Conservation (phyloP, 805 yeast genomes). For the Candida orba region DNA sequence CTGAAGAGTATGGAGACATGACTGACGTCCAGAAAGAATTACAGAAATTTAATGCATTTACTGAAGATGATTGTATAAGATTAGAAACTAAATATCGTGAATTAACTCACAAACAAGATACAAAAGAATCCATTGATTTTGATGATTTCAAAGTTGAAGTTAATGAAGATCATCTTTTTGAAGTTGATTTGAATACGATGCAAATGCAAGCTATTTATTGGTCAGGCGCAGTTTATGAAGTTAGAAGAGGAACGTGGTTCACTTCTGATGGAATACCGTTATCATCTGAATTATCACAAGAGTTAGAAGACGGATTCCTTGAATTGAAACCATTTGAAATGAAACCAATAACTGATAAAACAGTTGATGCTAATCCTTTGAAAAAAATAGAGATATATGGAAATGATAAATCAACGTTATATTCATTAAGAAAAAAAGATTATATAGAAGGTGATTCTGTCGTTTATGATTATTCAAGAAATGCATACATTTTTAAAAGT, state of each 20-base stretch:
- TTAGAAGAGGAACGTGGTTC: conserved; percentile 86
- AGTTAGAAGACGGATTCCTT: conserved; percentile 51
- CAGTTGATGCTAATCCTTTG: conserved; percentile 12
- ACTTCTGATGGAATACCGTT: conserved; percentile 50
- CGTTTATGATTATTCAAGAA: conserved; percentile 29
- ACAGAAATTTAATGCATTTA: conserved; percentile 57
- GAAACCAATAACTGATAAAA: conserved; percentile 2
- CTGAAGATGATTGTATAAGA: conserved; percentile 50
- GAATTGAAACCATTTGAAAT: conserved; percentile 30
- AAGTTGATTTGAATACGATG: conserved; percentile 53
- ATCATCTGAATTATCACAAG: conserved; percentile 38
- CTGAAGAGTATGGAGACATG: conserved; percentile 47
- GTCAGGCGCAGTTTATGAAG: conserved; percentile 82
- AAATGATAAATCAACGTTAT: conserved; percentile 9
- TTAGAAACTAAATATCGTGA: conserved; percentile 39
- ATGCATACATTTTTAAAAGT: conserved; percentile 43
- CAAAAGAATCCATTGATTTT: background rate
- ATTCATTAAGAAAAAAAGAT: conserved; percentile 6
- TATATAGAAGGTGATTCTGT: conserved; percentile 30
- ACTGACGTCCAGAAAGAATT: conserved; percentile 35
- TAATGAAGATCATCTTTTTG: conserved; percentile 72
- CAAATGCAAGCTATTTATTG: conserved; percentile 69
- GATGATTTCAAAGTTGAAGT: conserved; percentile 31
- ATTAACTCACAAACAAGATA: background rate
- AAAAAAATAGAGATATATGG: conserved; percentile 2